A percentile compares a stretch with the other conserved stretches of the same genome.
phyloP scores from a whole-genome alignment of 306 rosid genomes.

The Prunus campanulata region DNA sequence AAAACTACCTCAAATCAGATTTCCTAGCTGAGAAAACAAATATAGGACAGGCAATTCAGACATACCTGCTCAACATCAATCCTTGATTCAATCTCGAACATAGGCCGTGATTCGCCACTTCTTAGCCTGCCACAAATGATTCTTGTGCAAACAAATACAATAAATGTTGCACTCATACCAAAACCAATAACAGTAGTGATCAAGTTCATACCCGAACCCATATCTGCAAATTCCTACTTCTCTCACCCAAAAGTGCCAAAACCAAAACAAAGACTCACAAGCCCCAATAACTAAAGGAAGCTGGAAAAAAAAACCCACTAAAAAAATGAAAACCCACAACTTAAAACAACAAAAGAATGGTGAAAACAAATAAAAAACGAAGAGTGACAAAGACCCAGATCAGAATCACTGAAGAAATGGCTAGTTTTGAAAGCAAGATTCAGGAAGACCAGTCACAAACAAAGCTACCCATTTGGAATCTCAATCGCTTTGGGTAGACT shows the following conservation, averaged over 20 bases:
- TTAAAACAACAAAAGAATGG: conserved; percentile 18
- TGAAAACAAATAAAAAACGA: conserved; percentile 1
- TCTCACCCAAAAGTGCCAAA: conserved; percentile 11
- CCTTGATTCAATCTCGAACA: conserved; percentile 62
- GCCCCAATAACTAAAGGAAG: background rate
- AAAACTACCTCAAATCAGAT: conserved; percentile 5
- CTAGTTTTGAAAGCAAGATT: conserved; percentile 17
- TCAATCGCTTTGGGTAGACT: conserved; percentile 54
- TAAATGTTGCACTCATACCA: conserved; percentile 93
- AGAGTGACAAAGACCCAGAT: conserved; percentile 27
- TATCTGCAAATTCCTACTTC: conserved; percentile 22
- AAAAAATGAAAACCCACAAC: conserved; percentile 26
- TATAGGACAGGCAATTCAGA: conserved; percentile 1
- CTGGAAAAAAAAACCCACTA: background rate
- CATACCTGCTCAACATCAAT: conserved; percentile 75
- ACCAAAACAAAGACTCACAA: conserved; percentile 13
- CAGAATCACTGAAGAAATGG: conserved; percentile 28
- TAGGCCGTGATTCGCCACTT: conserved; percentile 43
- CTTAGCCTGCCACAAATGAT: conserved; percentile 82
- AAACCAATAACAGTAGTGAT: conserved; percentile 79
- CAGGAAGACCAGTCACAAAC: background rate
- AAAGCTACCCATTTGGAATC: conserved; percentile 37
- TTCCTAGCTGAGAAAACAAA: background rate
- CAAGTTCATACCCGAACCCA: conserved; percentile 59
- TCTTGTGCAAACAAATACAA: conserved; percentile 92